Evolutionary conservation across 2,329 filamentous ascomycete genomes (phyloP).

Genomic region (Colletotrichum sp.): DNA sequence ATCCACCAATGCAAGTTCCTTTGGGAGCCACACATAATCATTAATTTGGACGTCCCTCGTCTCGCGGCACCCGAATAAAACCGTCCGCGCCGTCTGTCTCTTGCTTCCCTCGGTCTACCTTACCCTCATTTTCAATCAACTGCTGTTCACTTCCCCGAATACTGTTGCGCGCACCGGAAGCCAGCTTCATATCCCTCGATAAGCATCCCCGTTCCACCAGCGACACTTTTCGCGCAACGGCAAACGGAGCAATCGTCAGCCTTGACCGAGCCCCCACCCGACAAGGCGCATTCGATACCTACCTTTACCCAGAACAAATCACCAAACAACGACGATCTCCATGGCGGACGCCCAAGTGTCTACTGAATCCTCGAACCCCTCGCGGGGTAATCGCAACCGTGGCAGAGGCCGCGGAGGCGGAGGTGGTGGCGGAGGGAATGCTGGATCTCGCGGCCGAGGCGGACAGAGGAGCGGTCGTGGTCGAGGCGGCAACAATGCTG

Average conservation of each 20-base stretch:
- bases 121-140: too few relatives aligned
- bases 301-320: neutral
- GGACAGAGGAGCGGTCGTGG: slow-evolving; percentile 15
- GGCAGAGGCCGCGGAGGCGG: slow-evolving; percentile 31
- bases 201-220: neutral
- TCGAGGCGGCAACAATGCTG: slow-evolving; percentile 24
- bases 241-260: neutral
- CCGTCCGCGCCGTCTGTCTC: neutral
- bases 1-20: slow-evolving; percentile 10
- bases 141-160: neutral
- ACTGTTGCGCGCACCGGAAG: neutral
- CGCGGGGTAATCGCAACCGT: slow-evolving; percentile 18
- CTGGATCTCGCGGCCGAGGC: slow-evolving; percentile 10
- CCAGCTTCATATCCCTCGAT: neutral
- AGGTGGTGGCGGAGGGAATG: slow-evolving; percentile 36
- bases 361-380: slow-evolving; percentile 4
- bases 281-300: neutral
- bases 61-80: slow-evolving; percentile 6
- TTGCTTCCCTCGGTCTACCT: neutral
- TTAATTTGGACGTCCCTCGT: slow-evolving; percentile 12
- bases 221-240: neutral
- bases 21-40: slow-evolving; percentile 17
- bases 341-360: slow-evolving; percentile 11
- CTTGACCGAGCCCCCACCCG: neutral
- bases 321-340: neutral